These are phyloP conservation scores for Yueomyces sp. DNA, from an alignment of 805 yeast species.

Conservation along the genomic window DNA sequence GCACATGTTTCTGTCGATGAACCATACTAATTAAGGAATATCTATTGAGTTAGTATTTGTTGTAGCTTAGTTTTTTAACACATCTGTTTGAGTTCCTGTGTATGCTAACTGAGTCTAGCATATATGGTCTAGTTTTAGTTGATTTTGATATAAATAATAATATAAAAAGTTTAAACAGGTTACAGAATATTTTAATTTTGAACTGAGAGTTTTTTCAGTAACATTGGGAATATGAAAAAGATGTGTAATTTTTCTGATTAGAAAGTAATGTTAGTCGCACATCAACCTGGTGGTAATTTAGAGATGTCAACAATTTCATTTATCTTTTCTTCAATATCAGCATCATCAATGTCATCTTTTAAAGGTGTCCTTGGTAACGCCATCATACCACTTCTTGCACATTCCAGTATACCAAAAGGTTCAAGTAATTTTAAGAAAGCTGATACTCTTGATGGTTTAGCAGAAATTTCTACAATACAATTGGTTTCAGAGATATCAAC, in stretches of 20 bases:
- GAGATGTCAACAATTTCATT: slow-evolving; percentile 71
- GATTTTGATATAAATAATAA: too few relatives aligned
- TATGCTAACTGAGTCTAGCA: too few relatives aligned
- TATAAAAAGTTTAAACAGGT: too few relatives aligned
- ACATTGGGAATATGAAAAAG: not conserved
- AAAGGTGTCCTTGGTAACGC: slow-evolving; percentile 94
- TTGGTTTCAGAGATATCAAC: slow-evolving; percentile 88
- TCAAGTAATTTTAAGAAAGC: slow-evolving; percentile 79
- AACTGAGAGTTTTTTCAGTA: not conserved
- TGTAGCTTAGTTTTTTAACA: too few relatives aligned
- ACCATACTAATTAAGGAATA: too few relatives aligned
- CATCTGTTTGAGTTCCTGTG: too few relatives aligned
- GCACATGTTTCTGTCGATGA: too few relatives aligned
- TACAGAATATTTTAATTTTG: too few relatives aligned
- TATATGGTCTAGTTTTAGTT: too few relatives aligned
- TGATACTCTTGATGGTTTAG: slow-evolving; percentile 82
- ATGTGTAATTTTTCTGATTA: not conserved
- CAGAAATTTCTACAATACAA: slow-evolving; percentile 86
- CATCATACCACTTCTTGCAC: slow-evolving; percentile 97
- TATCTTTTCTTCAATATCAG: slow-evolving; percentile 35
- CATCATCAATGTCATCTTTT: slow-evolving; percentile 39
- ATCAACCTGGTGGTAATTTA: slow-evolving; percentile 88
- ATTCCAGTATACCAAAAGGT: slow-evolving; percentile 93
- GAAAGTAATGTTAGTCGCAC: not conserved
- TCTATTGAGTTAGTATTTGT: too few relatives aligned